phyloP scores from a whole-genome alignment of 495 filamentous ascomycete genomes.

The Elasticomyces elasticus region DNA sequence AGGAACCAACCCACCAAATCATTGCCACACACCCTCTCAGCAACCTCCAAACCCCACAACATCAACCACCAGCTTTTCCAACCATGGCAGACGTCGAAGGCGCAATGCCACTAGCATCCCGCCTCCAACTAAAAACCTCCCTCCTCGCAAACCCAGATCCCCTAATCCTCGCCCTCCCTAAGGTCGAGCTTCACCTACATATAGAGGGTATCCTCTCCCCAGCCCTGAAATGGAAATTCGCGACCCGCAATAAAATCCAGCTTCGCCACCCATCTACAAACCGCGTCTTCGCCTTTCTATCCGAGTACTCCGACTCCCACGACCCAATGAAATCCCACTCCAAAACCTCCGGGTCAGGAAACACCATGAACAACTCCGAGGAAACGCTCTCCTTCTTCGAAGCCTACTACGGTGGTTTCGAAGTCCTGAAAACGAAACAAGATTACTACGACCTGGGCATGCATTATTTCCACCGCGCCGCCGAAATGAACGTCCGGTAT shows the following conservation, averaged over 20 bases:
- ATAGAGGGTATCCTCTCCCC: constrained; percentile 39
- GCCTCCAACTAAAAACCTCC: no score
- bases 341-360: constrained; percentile 12
- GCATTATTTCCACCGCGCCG: constrained; percentile 31
- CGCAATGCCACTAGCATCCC: no score
- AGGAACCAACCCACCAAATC: no score
- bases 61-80: no score
- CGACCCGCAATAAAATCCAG: constrained; percentile 32
- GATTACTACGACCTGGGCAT: constrained; percentile 39
- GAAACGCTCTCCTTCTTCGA: constrained; percentile 29
- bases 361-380: constrained; percentile 3
- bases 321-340: constrained; percentile 30
- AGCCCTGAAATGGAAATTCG: constrained; percentile 32
- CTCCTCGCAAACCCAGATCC: no score
- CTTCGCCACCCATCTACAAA: constrained; percentile 23
- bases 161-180: no score
- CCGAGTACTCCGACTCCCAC: constrained; percentile 26
- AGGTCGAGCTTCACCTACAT: constrained; percentile 39
- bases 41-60: no score
- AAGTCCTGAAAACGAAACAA: constrained; percentile 32
- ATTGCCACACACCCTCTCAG: no score
- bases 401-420: constrained; percentile 35
- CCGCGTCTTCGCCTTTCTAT: constrained; percentile 21
- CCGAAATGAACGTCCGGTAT: constrained; percentile 36
- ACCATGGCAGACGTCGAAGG: no score